A percentile compares a stretch with the other conserved stretches of the same genome.
phyloP scores from a whole-genome alignment of 306 rosid genomes.

The Acacia confusa region DNA sequence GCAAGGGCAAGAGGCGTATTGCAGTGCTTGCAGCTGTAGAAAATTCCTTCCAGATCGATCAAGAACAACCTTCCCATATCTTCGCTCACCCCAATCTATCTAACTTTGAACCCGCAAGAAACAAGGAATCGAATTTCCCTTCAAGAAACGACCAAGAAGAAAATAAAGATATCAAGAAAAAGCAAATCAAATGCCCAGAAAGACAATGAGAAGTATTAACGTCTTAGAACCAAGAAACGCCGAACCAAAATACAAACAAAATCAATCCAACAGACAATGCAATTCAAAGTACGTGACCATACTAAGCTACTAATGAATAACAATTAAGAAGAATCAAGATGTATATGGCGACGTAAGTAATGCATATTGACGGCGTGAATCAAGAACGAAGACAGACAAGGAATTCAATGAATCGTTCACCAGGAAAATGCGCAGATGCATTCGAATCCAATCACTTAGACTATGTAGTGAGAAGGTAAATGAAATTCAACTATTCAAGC shows the following conservation, averaged over 20 bases:
- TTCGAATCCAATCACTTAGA: neutral
- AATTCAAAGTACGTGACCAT: slow-evolving; percentile 15
- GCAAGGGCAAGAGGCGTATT: slow-evolving; percentile 58
- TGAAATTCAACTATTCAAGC: slow-evolving; percentile 5
- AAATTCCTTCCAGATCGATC: slow-evolving; percentile 58
- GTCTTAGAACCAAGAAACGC: slow-evolving; percentile 22
- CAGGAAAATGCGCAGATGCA: neutral
- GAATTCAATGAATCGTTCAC: slow-evolving; percentile 3
- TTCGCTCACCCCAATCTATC: slow-evolving; percentile 32
- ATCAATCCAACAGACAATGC: slow-evolving; percentile 4
- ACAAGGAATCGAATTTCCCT: slow-evolving; percentile 22
- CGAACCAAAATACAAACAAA: neutral
- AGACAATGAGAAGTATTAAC: slow-evolving; percentile 10
- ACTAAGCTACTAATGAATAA: neutral
- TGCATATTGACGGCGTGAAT: slow-evolving; percentile 4
- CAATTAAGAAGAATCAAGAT: neutral
- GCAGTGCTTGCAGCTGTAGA: slow-evolving; percentile 76
- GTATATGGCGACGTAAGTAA: neutral
- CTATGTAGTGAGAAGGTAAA: neutral
- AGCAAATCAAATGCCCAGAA: slow-evolving; percentile 4
- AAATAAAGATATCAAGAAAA: too few species aligned
- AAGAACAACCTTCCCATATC: slow-evolving; percentile 71
- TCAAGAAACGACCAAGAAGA: slow-evolving; percentile 15
- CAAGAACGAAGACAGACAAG: neutral
- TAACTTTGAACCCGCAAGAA: slow-evolving; percentile 13